Evolutionary conservation across 1,139 yeast genomes (phyloP), one percentile per base, ranked within the genome.

Genomic region (Taphrina pruni): DNA sequence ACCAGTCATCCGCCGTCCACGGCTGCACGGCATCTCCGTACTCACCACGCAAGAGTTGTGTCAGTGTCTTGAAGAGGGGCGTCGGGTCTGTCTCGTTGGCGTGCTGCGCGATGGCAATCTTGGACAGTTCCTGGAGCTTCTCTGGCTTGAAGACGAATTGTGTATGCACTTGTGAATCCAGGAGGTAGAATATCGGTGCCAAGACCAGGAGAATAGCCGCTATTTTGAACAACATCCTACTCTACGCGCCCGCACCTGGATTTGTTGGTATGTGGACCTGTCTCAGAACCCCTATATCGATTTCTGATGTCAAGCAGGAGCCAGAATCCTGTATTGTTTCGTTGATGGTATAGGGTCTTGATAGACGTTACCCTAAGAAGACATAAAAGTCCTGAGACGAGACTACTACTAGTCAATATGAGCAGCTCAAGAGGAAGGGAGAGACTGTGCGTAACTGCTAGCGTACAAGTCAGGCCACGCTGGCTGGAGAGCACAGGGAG

Each of bases 1-100:
- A 88, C 98, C 98, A 94, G 75, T 92, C 94, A 65, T 89, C 88
- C 70, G 83, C 83, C 76, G 87, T 85, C 74, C 88, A 82, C 72
- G 86, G 87, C 77, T 89, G 90, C 78, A 92, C 85, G 73, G 84
- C 77, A 35, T 86, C 85, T 26, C 91, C 90, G 77, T 93, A 94
- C 69, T 82, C 85, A 1, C 79, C 82, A 74, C 87, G 83, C 73
- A 94, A 78, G 65, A 81, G 82, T 1, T 84, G 83, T 41, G 90
- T 85, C 72, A 94, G 82, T 50, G 85, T 88, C 35, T 80, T 77
- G 81, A 94, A 82, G 66, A 85, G 80, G 43, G 84, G 87, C 9
- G 62, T 58, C 12, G 67, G 67, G 2, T 90, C 84, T 52, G 88
- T 86, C 17, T 86, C 86, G 64, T 83, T 87, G 55, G 86, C 84